Evolutionary conservation across 495 filamentous ascomycete species (phyloP), one percentile per base, ranked within the genome.

Genomic region (Hypoxylon lienhwacheense): DNA sequence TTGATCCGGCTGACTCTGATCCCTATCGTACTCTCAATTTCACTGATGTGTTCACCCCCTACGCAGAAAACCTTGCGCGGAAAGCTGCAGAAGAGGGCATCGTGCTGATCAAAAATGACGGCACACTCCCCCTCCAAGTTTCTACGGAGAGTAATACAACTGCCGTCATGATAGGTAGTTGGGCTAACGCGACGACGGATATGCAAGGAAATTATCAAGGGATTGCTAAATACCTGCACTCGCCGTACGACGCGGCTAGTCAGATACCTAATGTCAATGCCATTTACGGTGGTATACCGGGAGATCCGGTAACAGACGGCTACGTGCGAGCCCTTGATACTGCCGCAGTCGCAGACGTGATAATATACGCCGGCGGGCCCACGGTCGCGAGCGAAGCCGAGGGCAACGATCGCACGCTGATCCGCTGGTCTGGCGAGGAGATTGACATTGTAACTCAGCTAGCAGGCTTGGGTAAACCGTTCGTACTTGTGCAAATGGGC

Each of bases 21-120:
- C 51, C 55, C 7, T 85, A 82, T 58, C 73, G 81, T 1, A 56
- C 73, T 16, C 66, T 84, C 2, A 55, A 59, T 29, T 83, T 76
- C 67, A 65, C 66, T 2, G 74, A 82, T 49, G 81, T 86, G 20
- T 64, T 73, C 5, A 72, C 72, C 0, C 72, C 75, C 2, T 54
- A 77, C 33, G 72, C 78, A 0, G 74, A 80, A 68, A 68, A 78
- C 11, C 74, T 87, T 25, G 77, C 82, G 0, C 78, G 79, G 43
- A 69, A 80, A 57, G 83, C 83, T 0, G 82, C 83, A 0, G 77
- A 78, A 5, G 70, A 81, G 59, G 77, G 83, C 3, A 83, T 81
- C 29, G 77, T 80, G 4, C 69, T 87, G 3, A 70, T 85, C 6
- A 85, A 85, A 69, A 87, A 87, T 46, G 78, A 85, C 24, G 80